Base-by-base conservation (phyloP, 108 stramenopile genomes). In the Pseudonitzschia pungens region DNA sequence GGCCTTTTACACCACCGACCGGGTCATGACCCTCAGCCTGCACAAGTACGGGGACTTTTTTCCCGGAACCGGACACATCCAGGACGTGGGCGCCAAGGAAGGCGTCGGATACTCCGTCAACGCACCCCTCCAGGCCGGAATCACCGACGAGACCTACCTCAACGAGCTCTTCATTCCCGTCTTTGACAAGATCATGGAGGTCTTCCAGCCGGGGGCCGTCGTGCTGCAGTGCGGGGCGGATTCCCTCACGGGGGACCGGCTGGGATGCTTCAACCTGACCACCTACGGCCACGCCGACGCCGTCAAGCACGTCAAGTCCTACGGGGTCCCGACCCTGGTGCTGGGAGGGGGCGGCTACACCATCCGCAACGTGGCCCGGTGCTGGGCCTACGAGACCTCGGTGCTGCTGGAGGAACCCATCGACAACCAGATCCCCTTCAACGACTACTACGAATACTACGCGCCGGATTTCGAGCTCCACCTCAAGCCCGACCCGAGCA, bases 41-140 rank as follows among this genome's bases (percentile, higher is more conserved):
- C 99, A 99, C 91, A 99, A 99, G 81, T 99, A 98, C 77, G 99
- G 98, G 14, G 97, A 99, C 67, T 99, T 98, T 85, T 99, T 99
- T 74, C 98, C 99, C 0, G 99, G 98, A 27, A 98, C 98, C 32
- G 99, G 99, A 10, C 94, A 97, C 73, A 90, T 97, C 65, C 90
- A 89, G 69, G 99, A 99, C 77, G 85, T 92, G 31, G 99, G 99
- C 0, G 94, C 91, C 69, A 97, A 94, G 80, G 84, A 93, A 59
- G 99, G 99, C 65, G 96, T 94, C 57, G 89, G 96, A 45, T 96
- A 96, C 75, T 80, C 81, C 14, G 97, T 99, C 54, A 99, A 99
- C 86, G 96, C 96, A 14, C 99, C 99, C 0, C 84, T 99, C 8
- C 90, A 95, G 67, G 84, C 88, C 15, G 99, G 99, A 28, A 99